Conservation (phyloP, 164 flowering plant species). For the Buxus sempervirens region DNA sequence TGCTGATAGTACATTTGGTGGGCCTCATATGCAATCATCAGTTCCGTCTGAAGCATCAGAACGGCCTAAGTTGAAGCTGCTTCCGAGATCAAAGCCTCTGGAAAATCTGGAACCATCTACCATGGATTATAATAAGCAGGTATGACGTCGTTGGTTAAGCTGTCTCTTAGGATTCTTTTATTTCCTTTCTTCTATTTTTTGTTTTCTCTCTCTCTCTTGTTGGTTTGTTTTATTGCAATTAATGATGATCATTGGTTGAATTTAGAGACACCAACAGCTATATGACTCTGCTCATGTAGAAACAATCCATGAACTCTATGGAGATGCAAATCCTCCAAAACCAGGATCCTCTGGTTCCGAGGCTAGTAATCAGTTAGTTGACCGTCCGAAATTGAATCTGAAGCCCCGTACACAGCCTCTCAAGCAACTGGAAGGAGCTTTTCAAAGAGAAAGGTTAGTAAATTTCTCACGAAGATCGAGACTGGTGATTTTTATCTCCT, state of each 20-base stretch:
- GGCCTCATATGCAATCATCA: conserved; percentile 24
- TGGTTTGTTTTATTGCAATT: conserved; percentile 1
- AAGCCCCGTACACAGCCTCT: conserved; percentile 71
- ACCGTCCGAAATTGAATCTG: conserved; percentile 74
- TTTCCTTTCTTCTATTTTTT: too few relatives aligned
- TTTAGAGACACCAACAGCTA: conserved; percentile 30
- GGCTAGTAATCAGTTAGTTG: conserved; percentile 36
- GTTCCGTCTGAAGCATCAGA: conserved; percentile 44
- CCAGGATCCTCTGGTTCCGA: conserved; percentile 41
- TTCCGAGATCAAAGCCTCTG: conserved; percentile 71
- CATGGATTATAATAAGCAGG: conserved; percentile 57
- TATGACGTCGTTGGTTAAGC: conserved; percentile 13
- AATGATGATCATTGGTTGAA: conserved; percentile 3
- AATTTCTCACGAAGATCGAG: neutral
- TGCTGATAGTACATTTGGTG: conserved; percentile 31
- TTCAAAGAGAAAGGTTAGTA: conserved; percentile 59
- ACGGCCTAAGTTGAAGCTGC: conserved; percentile 76
- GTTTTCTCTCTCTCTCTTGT: too few relatives aligned
- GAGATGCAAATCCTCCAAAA: conserved; percentile 29
- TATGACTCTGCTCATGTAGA: conserved; percentile 31
- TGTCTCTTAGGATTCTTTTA: conserved; percentile 4
- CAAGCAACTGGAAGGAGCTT: conserved; percentile 40
- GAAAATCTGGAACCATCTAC: conserved; percentile 40
- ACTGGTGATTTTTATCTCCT: neutral
- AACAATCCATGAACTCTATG: conserved; percentile 23